Conservation (phyloP, 257 asterid species). For the Pogostemon cablin region DNA sequence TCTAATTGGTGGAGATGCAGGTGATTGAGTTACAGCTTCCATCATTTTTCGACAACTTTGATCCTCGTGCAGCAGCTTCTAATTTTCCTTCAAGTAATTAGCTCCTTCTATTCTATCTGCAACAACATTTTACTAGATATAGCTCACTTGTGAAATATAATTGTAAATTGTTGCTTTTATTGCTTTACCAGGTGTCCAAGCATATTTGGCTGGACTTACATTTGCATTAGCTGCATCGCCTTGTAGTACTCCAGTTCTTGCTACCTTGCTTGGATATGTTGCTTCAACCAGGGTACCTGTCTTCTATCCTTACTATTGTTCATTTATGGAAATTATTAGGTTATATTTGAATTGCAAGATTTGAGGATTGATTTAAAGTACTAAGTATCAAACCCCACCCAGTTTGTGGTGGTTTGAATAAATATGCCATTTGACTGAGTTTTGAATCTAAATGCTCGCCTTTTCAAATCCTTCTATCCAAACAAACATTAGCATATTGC, state of each 20-base stretch:
- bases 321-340: background rate
- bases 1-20: slow-evolving; percentile 44
- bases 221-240: slow-evolving; percentile 99
- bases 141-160: background rate
- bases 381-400: background rate
- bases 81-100: slow-evolving; percentile 80
- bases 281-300: slow-evolving; percentile 79
- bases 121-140: slow-evolving; percentile 1
- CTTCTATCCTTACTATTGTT: slow-evolving; percentile 7
- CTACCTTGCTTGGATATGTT: slow-evolving; percentile 89
- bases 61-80: slow-evolving; percentile 93
- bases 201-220: slow-evolving; percentile 94
- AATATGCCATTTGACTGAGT: background rate
- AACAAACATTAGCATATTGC: background rate
- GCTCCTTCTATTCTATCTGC: slow-evolving; percentile 7
- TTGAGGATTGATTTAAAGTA: background rate
- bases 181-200: slow-evolving; percentile 72
- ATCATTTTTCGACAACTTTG: slow-evolving; percentile 83
- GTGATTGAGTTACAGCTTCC: slow-evolving; percentile 88
- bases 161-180: slow-evolving; percentile 15
- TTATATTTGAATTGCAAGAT: background rate
- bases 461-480: background rate
- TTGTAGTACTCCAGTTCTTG: slow-evolving; percentile 72
- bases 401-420: background rate
- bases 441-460: background rate